Evolutionary conservation across 768 basidiomycete species (phyloP).

Genomic region (Suillus placidus): DNA sequence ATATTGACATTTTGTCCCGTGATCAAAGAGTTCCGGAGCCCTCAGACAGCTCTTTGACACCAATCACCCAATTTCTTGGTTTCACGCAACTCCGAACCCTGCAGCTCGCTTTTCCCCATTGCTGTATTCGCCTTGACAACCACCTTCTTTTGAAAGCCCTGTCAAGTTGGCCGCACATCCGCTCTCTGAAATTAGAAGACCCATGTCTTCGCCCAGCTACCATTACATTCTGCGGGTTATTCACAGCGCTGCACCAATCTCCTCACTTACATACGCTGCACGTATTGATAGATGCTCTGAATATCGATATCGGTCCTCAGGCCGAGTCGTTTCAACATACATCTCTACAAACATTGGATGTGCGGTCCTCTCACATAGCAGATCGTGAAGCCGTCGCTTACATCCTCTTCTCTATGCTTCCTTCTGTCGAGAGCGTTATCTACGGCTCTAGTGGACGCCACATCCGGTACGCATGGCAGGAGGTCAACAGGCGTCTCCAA

Average conservation of each 20-base stretch:
- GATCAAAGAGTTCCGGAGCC: neutral
- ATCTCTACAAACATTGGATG: conserved; percentile 2
- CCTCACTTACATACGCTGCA: neutral
- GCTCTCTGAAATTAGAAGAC: conserved; percentile 1
- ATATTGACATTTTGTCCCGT: conserved; percentile 1
- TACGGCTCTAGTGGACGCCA: neutral
- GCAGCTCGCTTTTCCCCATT: conserved; percentile 1
- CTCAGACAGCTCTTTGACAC: neutral
- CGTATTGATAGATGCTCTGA: neutral
- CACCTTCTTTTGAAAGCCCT: neutral
- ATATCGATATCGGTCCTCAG: neutral
- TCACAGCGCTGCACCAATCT: neutral
- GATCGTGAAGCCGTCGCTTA: neutral
- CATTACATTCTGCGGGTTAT: neutral
- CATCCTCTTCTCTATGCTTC: neutral
- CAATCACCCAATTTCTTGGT: neutral
- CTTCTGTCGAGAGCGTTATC: neutral
- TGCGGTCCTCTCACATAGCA: neutral
- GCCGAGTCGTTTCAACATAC: neutral
- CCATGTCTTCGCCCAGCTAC: neutral
- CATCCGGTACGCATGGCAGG: neutral
- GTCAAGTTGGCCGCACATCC: neutral
- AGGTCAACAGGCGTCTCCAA: neutral
- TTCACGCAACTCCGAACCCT: neutral
- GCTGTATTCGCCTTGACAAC: neutral